A percentile compares a stretch with the other conserved stretches of the same genome.
Evolutionary conservation across 306 rosid species (phyloP).

Genomic region (Glycine soja): DNA sequence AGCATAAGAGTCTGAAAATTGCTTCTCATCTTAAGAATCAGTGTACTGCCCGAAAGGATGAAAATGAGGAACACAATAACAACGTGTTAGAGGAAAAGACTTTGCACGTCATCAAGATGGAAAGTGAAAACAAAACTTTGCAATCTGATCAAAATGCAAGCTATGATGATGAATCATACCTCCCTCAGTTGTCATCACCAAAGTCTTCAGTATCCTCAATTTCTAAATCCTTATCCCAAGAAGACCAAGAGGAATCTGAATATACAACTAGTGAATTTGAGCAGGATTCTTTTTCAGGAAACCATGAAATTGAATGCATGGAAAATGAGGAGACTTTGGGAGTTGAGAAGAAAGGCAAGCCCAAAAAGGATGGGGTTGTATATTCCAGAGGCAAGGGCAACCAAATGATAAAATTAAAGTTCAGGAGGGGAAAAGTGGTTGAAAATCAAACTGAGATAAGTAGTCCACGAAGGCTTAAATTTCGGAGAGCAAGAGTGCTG

Average conservation of each 20-base stretch:
- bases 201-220: constrained; percentile 48
- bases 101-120: constrained; percentile 72
- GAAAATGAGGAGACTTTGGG: constrained; percentile 52
- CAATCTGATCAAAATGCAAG: constrained; percentile 57
- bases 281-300: constrained; percentile 51
- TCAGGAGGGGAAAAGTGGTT: constrained; percentile 74
- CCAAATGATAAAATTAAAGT: constrained; percentile 55
- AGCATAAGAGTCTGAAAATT: constrained; percentile 52
- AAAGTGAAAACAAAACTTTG: constrained; percentile 56
- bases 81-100: constrained; percentile 72
- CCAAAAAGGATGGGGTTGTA: constrained; percentile 46
- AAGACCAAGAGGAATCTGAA: constrained; percentile 63
- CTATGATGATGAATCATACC: constrained; percentile 44
- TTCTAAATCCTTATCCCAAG: constrained; percentile 48
- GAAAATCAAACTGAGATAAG: constrained; percentile 56
- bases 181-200: constrained; percentile 47
- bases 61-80: constrained; percentile 47
- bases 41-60: constrained; percentile 45
- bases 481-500: constrained; percentile 62
- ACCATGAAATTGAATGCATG: constrained; percentile 49
- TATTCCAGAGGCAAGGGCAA: constrained; percentile 54
- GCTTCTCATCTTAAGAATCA: constrained; percentile 49
- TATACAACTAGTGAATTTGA: constrained; percentile 65
- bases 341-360: constrained; percentile 47
- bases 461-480: constrained; percentile 75